Evolutionary conservation across 805 yeast genomes (phyloP).

Genomic region (Suhomyces sp.): DNA sequence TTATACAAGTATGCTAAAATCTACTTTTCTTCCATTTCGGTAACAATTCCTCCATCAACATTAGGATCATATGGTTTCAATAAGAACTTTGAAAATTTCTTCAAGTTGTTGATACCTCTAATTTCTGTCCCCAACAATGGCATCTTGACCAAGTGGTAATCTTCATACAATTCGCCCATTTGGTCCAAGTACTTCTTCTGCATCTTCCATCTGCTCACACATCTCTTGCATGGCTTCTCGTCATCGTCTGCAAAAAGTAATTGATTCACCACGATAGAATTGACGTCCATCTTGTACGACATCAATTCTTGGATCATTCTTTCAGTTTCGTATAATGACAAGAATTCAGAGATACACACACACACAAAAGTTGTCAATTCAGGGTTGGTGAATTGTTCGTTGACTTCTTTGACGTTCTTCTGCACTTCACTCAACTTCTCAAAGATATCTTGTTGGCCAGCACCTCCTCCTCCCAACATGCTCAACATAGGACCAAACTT

Average conservation of each 20-base stretch:
- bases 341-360: slow-evolving; percentile 96
- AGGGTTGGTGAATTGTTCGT: slow-evolving; percentile 92
- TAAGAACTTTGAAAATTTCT: slow-evolving; percentile 78
- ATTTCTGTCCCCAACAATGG: slow-evolving; percentile 95
- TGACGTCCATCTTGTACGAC: slow-evolving; percentile 93
- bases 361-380: slow-evolving; percentile 94
- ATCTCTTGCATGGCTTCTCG: slow-evolving; percentile 78
- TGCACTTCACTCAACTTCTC: slow-evolving; percentile 78
- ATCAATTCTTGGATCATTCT: slow-evolving; percentile 95
- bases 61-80: slow-evolving; percentile 74
- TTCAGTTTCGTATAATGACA: slow-evolving; percentile 95
- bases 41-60: slow-evolving; percentile 51
- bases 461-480: slow-evolving; percentile 75
- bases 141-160: slow-evolving; percentile 92
- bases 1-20: no score
- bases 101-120: slow-evolving; percentile 85
- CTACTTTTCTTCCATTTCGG: slow-evolving; percentile 52
- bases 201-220: slow-evolving; percentile 92
- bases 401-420: slow-evolving; percentile 79
- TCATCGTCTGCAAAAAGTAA: slow-evolving; percentile 80
- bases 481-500: slow-evolving; percentile 88
- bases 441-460: slow-evolving; percentile 71
- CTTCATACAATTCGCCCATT: slow-evolving; percentile 94
- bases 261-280: slow-evolving; percentile 94
- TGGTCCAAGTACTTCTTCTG: slow-evolving; percentile 93